These are phyloP conservation scores for Oxytropis ochrocephala DNA, from an alignment of 306 rosid species.

Conservation along the genomic window DNA sequence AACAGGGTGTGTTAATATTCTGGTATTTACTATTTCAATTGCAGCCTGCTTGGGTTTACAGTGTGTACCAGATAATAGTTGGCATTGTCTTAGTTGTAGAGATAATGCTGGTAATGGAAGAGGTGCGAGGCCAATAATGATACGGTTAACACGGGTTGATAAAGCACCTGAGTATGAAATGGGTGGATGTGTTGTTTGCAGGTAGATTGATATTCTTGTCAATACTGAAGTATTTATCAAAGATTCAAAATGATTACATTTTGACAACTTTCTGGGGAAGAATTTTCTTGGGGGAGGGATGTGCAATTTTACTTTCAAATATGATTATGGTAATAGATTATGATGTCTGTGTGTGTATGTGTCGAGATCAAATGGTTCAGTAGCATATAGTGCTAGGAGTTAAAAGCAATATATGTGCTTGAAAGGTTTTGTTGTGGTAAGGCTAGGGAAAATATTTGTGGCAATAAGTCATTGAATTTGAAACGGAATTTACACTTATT, in stretches of 20 bases:
- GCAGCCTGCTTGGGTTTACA: conserved; percentile 85
- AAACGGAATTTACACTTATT: neutral
- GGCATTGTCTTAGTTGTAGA: conserved; percentile 83
- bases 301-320: neutral
- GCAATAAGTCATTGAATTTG: neutral
- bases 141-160: conserved; percentile 79
- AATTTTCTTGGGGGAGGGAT: neutral
- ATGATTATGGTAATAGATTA: conserved; percentile 11
- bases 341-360: neutral
- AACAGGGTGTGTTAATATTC: neutral
- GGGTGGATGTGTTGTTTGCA: conserved; percentile 98
- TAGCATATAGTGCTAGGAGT: conserved; percentile 10
- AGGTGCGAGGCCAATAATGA: conserved; percentile 70
- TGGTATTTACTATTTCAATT: conserved; percentile 19
- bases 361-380: conserved; percentile 1
- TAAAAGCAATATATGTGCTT: neutral
- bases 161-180: conserved; percentile 77
- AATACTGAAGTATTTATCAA: neutral
- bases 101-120: conserved; percentile 55
- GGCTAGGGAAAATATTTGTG: neutral
- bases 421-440: neutral
- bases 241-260: neutral
- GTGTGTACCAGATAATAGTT: conserved; percentile 57
- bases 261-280: neutral
- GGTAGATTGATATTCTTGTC: conserved; percentile 46